Evolutionary conservation across 345 rosid species (phyloP).

Genomic region (Brassica juncea): DNA sequence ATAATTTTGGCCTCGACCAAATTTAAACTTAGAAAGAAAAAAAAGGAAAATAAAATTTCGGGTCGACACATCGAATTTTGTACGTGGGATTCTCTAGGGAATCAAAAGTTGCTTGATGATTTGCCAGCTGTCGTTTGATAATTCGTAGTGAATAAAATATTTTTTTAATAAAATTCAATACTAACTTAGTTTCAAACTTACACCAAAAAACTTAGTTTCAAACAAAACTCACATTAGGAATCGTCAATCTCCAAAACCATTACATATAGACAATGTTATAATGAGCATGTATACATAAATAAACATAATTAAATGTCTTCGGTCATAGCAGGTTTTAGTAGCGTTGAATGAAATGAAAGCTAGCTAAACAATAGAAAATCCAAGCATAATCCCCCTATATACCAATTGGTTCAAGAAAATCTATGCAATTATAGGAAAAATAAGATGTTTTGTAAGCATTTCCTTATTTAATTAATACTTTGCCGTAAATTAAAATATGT

Average conservation of each 20-base stretch:
- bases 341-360: neutral
- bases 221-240: neutral
- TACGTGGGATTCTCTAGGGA: neutral
- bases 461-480: neutral
- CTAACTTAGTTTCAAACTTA: no score
- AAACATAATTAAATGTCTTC: neutral
- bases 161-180: neutral
- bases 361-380: neutral
- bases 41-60: neutral
- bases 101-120: constrained; percentile 2
- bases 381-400: neutral
- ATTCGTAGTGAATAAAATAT: neutral
- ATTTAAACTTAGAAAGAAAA: neutral
- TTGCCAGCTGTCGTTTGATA: constrained; percentile 6
- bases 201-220: no score
- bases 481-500: neutral
- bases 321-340: neutral
- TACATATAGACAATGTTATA: neutral
- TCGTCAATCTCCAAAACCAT: neutral
- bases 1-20: neutral
- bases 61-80: neutral
- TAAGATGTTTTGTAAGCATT: neutral
- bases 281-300: neutral
- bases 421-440: neutral
- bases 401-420: neutral